Evolutionary conservation across 2,329 filamentous ascomycete species (phyloP), one percentile per base, ranked within the genome.

Genomic region (Decorospora gaudefroyi): DNA sequence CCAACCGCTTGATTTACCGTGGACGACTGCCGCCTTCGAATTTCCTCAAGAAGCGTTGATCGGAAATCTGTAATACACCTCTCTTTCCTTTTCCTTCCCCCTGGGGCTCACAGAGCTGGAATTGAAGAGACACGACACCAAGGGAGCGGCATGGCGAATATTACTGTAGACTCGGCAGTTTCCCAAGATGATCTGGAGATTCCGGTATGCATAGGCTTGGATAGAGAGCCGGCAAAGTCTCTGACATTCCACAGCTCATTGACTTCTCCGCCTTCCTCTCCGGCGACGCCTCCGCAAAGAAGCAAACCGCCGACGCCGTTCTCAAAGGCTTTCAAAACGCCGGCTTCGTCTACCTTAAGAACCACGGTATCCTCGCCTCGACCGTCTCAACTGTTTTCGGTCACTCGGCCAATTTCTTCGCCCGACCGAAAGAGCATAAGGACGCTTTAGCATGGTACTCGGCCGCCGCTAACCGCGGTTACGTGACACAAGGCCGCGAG

Each of bases 311-410:
- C 15, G 72, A 82, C 39, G 82, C 86, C 27, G 84, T 96, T 56
- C 83, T 92, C 9, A 66, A 83, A 39, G 90, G 88, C 28, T 95
- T 96, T 74, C 87, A 90, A 61, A 85, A 81, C 1, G 87, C 90
- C 2, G 91, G 91, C 44, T 96, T 96, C 76, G 81, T 96, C 53
- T 96, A 96, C 72, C 81, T 95, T 26, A 85, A 85, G 59, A 88
- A 92, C 69, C 85, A 92, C 55, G 81, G 86, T 27, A 86, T 96
- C 48, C 72, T 83, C 0, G 61, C 79, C 3, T 72, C 79, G 6
- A 77, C 78, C 7, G 73, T 90, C 9, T 68, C 78, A 46, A 70
- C 78, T 44, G 79, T 86, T 47, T 95, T 93, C 67, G 67, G 75
- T 9, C 54, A 64, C 40, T 67, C 62, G 6, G 67, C 69, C 13